Evolutionary conservation across 805 yeast genomes (phyloP).

Genomic region (Starmerella vitae): DNA sequence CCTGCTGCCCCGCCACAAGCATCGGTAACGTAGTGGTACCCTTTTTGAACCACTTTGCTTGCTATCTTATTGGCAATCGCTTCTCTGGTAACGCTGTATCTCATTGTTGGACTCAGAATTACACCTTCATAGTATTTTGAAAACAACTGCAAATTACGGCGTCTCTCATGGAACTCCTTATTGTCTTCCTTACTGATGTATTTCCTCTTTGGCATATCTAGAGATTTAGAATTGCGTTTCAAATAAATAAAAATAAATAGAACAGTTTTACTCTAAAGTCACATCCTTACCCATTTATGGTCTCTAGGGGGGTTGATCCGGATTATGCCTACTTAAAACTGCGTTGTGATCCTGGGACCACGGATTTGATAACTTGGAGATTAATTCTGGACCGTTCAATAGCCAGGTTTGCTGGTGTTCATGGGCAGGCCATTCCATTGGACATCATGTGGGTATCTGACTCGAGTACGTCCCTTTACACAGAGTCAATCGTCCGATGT

Average conservation of each 20-base stretch:
- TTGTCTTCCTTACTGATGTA: background rate
- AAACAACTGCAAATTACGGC: conserved; percentile 37
- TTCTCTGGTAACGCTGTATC: conserved; percentile 88
- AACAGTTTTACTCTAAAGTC: background rate
- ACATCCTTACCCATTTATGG: conserved; percentile 5
- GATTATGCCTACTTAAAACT: conserved; percentile 27
- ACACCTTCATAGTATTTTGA: conserved; percentile 54
- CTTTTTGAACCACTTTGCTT: conserved; percentile 10
- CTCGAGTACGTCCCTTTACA: background rate
- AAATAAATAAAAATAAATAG: background rate
- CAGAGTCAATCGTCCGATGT: conserved; percentile 17
- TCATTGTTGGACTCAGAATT: conserved; percentile 53
- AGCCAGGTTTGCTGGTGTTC: conserved; percentile 21
- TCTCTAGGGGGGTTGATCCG: conserved; percentile 18
- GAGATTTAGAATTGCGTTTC: background rate
- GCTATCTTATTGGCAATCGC: conserved; percentile 40
- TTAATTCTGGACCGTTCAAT: conserved; percentile 20
- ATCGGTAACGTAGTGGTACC: conserved; percentile 35
- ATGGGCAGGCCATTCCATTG: conserved; percentile 24
- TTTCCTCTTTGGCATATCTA: too few relatives aligned
- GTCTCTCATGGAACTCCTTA: background rate
- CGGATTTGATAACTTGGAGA: conserved; percentile 26
- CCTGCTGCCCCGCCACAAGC: conserved; percentile 86
- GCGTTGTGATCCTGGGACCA: conserved; percentile 10
- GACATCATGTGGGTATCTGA: conserved; percentile 20